These are phyloP conservation scores for Fusarium sp. DNA, from an alignment of 2,329 filamentous ascomycete species.

Conservation along the genomic window DNA sequence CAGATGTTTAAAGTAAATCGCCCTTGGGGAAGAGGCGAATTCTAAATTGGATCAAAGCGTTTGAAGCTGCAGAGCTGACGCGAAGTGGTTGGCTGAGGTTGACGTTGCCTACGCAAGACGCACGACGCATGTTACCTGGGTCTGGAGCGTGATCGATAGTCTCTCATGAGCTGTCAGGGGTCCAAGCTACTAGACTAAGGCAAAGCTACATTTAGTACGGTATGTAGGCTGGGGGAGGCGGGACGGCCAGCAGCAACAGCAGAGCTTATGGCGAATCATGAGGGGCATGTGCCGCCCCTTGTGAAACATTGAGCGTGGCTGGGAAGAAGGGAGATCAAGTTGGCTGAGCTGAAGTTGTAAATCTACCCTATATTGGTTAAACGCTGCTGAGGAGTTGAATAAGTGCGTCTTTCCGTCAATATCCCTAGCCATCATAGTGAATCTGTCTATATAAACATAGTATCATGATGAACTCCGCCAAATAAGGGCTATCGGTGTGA, in stretches of 20 bases:
- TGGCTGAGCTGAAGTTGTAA: not conserved
- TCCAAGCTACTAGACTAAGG: slow-evolving; percentile 2
- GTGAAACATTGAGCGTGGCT: slow-evolving; percentile 38
- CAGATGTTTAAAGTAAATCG: slow-evolving; percentile 16
- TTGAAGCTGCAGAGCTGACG: slow-evolving; percentile 26
- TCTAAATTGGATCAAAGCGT: slow-evolving; percentile 23
- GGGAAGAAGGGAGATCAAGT: slow-evolving; percentile 2
- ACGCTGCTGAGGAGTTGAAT: not conserved
- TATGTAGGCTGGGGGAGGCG: not conserved
- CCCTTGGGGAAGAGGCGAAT: slow-evolving; percentile 9
- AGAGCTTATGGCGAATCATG: slow-evolving; percentile 38
- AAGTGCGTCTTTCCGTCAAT: not conserved
- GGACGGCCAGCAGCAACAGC: not conserved
- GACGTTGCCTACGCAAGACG: not conserved
- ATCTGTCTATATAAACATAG: no score
- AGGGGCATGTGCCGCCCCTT: slow-evolving; percentile 33
- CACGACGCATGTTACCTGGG: slow-evolving; percentile 4
- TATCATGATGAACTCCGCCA: not conserved
- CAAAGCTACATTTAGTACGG: not conserved
- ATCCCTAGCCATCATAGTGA: not conserved
- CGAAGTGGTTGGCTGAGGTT: slow-evolving; percentile 32
- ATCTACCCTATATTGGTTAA: not conserved
- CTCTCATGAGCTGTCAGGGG: slow-evolving; percentile 24
- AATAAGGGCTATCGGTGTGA: not conserved
- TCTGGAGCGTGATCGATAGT: slow-evolving; percentile 35